Evolutionary conservation across 2,329 filamentous ascomycete species (phyloP).

Genomic region (Aureobasidium zeae): DNA sequence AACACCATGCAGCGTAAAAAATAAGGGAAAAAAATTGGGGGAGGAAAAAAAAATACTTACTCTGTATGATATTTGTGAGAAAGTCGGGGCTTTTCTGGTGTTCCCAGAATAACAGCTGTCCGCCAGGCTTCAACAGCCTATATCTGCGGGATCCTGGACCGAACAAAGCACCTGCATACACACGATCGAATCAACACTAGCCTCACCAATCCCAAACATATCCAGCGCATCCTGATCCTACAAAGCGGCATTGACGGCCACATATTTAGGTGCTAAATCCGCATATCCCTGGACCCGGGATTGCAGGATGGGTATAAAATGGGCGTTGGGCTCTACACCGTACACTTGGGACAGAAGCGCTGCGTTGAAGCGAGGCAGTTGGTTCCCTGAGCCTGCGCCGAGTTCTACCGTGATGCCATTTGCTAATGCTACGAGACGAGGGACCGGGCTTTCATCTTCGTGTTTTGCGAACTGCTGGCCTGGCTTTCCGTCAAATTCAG

Average conservation of each 20-base stretch:
- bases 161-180: conserved; percentile 18
- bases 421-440: conserved; percentile 4
- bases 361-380: conserved; percentile 9
- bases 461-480: conserved; percentile 9
- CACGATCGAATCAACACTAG: conserved; percentile 13
- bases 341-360: background rate
- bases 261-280: background rate
- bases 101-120: conserved; percentile 16
- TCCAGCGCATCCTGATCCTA: conserved; percentile 9
- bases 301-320: background rate
- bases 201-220: conserved; percentile 4
- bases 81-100: conserved; percentile 5
- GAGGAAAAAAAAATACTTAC: background rate
- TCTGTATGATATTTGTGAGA: conserved; percentile 2
- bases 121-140: conserved; percentile 14
- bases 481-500: background rate
- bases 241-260: conserved; percentile 1
- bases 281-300: background rate
- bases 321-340: conserved; percentile 14
- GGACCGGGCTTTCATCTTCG: conserved; percentile 7
- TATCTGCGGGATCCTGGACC: conserved; percentile 5
- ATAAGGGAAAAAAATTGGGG: too few relatives aligned
- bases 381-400: conserved; percentile 14
- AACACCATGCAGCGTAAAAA: too few relatives aligned
- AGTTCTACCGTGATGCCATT: conserved; percentile 12